These are phyloP conservation scores for Talaromyces piceae DNA, from an alignment of 2,329 filamentous ascomycete species.

Conservation along the genomic window DNA sequence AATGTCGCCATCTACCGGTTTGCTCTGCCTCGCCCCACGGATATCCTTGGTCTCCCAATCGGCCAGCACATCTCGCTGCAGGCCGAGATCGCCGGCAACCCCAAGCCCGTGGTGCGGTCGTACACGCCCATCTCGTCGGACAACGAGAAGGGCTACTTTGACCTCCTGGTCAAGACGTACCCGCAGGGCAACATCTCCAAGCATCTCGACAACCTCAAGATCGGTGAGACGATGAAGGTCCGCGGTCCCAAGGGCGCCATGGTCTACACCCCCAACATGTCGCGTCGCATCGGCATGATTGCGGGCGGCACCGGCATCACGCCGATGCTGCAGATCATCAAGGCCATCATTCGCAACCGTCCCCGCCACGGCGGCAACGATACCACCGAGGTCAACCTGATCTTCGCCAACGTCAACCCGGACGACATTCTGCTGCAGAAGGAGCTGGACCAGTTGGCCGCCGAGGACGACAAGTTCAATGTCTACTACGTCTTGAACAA, in stretches of 20 bases:
- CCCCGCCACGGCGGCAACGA: constrained; percentile 59
- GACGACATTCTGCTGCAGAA: constrained; percentile 92
- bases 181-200: constrained; percentile 96
- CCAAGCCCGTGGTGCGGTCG: constrained; percentile 79
- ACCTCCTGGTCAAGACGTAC: constrained; percentile 97
- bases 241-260: constrained; percentile 95
- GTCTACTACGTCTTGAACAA: constrained; percentile 96
- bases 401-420: constrained; percentile 92
- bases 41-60: constrained; percentile 91
- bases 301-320: constrained; percentile 96
- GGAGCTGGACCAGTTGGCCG: constrained; percentile 72
- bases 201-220: constrained; percentile 72
- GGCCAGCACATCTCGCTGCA: constrained; percentile 98
- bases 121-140: constrained; percentile 91
- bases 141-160: constrained; percentile 83
- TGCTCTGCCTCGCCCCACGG: constrained; percentile 64
- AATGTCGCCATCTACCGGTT: constrained; percentile 99
- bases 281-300: constrained; percentile 94
- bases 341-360: constrained; percentile 78
- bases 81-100: constrained; percentile 66
- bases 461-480: constrained; percentile 72
- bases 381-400: constrained; percentile 81
- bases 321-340: constrained; percentile 94
- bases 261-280: constrained; percentile 96
- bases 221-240: constrained; percentile 84